A percentile compares a stretch with the other conserved stretches of the same genome.
Evolutionary conservation across 768 basidiomycete species (phyloP).

Genomic region (Melanogaster broomeanus): DNA sequence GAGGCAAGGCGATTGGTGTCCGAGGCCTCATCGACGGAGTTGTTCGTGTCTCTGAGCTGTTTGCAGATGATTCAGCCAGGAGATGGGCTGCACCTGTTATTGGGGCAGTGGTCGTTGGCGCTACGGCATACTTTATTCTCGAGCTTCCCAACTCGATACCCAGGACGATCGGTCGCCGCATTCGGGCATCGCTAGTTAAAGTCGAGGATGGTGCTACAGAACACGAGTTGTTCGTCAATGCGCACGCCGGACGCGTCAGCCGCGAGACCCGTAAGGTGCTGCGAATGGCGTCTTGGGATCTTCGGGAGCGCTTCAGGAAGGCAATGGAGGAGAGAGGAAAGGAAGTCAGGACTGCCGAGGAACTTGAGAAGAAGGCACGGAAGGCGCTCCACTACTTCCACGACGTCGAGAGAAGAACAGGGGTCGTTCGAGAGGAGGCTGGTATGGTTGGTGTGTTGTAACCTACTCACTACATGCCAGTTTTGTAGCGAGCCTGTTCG

Average conservation of each 20-base stretch:
- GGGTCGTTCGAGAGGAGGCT: constrained; percentile 33
- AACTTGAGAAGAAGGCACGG: constrained; percentile 65
- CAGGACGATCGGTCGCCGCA: constrained; percentile 82
- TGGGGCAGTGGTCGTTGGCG: constrained; percentile 72
- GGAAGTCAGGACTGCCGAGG: constrained; percentile 79
- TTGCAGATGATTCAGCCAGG: constrained; percentile 77
- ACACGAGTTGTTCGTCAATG: constrained; percentile 62
- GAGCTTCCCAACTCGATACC: constrained; percentile 91
- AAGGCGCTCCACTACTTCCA: constrained; percentile 76
- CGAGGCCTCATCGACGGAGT: constrained; percentile 78
- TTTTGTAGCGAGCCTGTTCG: constrained; percentile 1
- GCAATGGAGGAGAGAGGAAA: constrained; percentile 79
- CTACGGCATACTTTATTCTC: constrained; percentile 77
- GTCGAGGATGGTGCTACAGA: constrained; percentile 46
- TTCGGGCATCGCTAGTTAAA: constrained; percentile 61
- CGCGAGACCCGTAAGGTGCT: constrained; percentile 94
- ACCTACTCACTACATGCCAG: neutral
- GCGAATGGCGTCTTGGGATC: constrained; percentile 86
- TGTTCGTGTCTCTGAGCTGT: constrained; percentile 72
- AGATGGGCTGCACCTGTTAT: constrained; percentile 88
- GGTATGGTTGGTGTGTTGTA: constrained; percentile 17
- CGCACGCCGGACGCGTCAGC: constrained; percentile 68
- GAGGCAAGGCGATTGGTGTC: constrained; percentile 77
- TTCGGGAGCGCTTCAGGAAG: constrained; percentile 75
- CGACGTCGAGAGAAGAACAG: constrained; percentile 48